These are phyloP conservation scores for Chaetoceros muelleri DNA, from an alignment of 108 stramenopile genomes.

Conservation along the genomic window DNA sequence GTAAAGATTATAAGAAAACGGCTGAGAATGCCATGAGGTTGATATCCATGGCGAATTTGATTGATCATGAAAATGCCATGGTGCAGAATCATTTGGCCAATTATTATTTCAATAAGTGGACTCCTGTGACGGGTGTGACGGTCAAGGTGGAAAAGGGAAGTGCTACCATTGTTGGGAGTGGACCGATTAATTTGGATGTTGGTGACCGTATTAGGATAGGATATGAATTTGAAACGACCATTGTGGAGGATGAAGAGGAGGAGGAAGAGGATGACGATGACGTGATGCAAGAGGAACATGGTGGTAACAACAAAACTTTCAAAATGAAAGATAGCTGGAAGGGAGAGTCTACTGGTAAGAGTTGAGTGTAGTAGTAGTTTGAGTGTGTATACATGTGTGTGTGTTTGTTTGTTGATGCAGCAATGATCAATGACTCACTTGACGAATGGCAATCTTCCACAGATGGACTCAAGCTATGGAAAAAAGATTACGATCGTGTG, in stretches of 20 bases:
- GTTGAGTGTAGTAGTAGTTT: too few species aligned
- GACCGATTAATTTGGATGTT: constrained; percentile 41
- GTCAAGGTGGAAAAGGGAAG: constrained; percentile 44
- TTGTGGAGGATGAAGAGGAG: constrained; percentile 32
- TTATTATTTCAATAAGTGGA: constrained; percentile 94
- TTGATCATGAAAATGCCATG: constrained; percentile 86
- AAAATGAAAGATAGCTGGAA: constrained; percentile 68
- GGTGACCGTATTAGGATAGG: constrained; percentile 87
- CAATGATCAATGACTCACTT: background rate
- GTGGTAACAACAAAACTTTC: constrained; percentile 24
- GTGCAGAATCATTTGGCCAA: constrained; percentile 94
- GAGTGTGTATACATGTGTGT: too few species aligned
- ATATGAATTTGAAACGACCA: constrained; percentile 62
- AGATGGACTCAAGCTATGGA: constrained; percentile 70
- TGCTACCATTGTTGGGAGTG: constrained; percentile 29
- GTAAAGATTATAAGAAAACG: constrained; percentile 33
- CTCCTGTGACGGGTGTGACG: constrained; percentile 51
- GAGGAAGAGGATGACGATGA: constrained; percentile 22
- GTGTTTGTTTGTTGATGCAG: background rate
- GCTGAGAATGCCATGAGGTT: constrained; percentile 72
- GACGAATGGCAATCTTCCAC: background rate
- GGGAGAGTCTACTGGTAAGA: constrained; percentile 40
- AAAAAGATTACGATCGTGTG: constrained; percentile 88
- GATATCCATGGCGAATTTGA: constrained; percentile 83
- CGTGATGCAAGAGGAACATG: constrained; percentile 6